Percentiles rank a stretch among this genome's conserved stretches.
Evolutionary conservation across 2,329 filamentous ascomycete genomes (phyloP).

Genomic region (Aspergillus terreus): DNA sequence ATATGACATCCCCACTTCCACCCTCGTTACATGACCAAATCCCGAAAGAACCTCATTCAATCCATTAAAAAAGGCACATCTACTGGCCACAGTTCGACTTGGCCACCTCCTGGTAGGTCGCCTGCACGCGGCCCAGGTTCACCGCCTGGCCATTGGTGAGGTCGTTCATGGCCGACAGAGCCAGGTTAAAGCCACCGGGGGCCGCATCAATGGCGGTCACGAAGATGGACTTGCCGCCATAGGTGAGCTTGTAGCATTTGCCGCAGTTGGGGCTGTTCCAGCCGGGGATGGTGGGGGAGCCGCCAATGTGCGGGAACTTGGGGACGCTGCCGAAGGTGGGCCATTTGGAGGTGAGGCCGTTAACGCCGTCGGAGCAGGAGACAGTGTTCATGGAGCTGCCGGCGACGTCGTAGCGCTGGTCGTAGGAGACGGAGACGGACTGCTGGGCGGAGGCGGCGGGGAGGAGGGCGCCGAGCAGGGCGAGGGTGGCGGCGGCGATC

Average conservation of each 20-base stretch:
- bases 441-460: slow-evolving; percentile 5
- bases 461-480: slow-evolving; percentile 21
- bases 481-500: slow-evolving; percentile 15
- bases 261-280: slow-evolving; percentile 51
- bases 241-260: slow-evolving; percentile 51
- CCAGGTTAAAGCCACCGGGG: slow-evolving; percentile 48
- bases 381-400: slow-evolving; percentile 54
- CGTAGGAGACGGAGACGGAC: slow-evolving; percentile 60
- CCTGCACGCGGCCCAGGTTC: slow-evolving; percentile 40
- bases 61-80: background rate
- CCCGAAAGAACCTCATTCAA: background rate
- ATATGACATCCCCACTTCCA: background rate
- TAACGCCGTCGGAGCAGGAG: slow-evolving; percentile 34
- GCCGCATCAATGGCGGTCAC: slow-evolving; percentile 49
- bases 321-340: slow-evolving; percentile 43
- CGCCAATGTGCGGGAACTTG: slow-evolving; percentile 48
- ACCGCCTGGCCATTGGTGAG: slow-evolving; percentile 47
- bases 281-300: slow-evolving; percentile 44
- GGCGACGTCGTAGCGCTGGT: slow-evolving; percentile 65
- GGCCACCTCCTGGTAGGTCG: slow-evolving; percentile 24
- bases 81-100: slow-evolving; percentile 10
- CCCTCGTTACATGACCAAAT: background rate
- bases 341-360: slow-evolving; percentile 31
- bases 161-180: slow-evolving; percentile 45
- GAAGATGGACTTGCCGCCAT: slow-evolving; percentile 43